phyloP scores from a whole-genome alignment of 2,329 filamentous ascomycete genomes.

The Pseudonectria foliicola region DNA sequence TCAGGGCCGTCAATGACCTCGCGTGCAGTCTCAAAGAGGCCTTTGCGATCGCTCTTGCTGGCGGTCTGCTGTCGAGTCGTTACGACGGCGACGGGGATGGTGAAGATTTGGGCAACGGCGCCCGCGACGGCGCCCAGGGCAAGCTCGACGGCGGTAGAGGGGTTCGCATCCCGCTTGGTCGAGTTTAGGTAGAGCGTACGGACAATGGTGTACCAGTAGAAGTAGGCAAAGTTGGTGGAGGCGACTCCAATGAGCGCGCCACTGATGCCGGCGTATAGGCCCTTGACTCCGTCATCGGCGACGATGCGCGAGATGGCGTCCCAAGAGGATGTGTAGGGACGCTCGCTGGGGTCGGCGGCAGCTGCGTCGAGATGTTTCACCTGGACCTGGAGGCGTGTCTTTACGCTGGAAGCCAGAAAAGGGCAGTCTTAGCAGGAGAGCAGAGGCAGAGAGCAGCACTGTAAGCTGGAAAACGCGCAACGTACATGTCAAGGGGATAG shows the following conservation, averaged over 20 bases:
- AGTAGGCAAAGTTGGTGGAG: conserved; percentile 98
- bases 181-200: conserved; percentile 69
- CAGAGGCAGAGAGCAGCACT: background rate
- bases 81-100: conserved; percentile 90
- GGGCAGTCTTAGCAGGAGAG: background rate
- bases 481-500: conserved; percentile 94
- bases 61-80: conserved; percentile 96
- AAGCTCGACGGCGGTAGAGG: conserved; percentile 76
- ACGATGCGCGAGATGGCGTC: conserved; percentile 85
- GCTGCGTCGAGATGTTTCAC: conserved; percentile 55
- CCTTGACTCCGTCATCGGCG: conserved; percentile 68
- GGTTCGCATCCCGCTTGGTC: conserved; percentile 43
- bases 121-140: conserved; percentile 80
- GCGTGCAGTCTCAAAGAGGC: conserved; percentile 75
- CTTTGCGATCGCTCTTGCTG: conserved; percentile 73
- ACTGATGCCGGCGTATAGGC: conserved; percentile 83
- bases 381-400: conserved; percentile 93
- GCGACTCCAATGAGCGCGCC: conserved; percentile 86
- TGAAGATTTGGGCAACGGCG: conserved; percentile 88
- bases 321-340: conserved; percentile 79
- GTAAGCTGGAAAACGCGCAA: conserved; percentile 8
- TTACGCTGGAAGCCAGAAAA: conserved; percentile 57
- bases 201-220: conserved; percentile 96
- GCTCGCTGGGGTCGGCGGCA: conserved; percentile 39
- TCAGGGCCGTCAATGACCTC: conserved; percentile 90